Evolutionary conservation across 495 filamentous ascomycete genomes (phyloP), one percentile per base, ranked within the genome.

Genomic region (Astrothelium subdiscretum): DNA sequence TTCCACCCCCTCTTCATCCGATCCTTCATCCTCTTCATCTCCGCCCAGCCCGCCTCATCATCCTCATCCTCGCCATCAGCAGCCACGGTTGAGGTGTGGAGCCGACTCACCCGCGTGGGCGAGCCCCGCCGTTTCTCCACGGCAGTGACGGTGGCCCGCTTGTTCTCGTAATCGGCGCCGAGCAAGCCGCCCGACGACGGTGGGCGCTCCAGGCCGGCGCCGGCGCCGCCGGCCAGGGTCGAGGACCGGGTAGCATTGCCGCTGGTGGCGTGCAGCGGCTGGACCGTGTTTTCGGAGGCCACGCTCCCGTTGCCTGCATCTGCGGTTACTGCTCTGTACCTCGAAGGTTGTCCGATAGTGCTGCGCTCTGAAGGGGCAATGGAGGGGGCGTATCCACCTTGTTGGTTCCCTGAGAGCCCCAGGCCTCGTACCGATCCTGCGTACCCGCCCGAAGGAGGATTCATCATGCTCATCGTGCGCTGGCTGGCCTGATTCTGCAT

Each of bases 331-430:
- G 95, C 92, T 15, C 95, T 85, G 74, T 98, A 98, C n/a, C 94
- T 85, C 38, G 89, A 85, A 27, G 92, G 89, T 57, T 92, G 76
- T 2, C 94, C 95, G 62, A 97, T 80, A 71, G 91, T 97, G 75
- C 90, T 96, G 58, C 94, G 86, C 75, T 98, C 94, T 0, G 89
- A 95, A 3, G 94, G 95, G 3, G 94, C 92, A 61, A 97, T 92
- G 3, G 85, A 88, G 2, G 87, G 77, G 0, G 86, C 78, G 70
- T 90, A 90, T 22, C 82, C 80, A 59, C 73, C 69, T 35, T 60
- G 57, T 8, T 57, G 67, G 10, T 73, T 73, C 20, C 75, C 75
- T 79, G 84, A 82, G 13, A 75, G 69, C 27, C 69, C 74, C 75
- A 83, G 24, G 31, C 65, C 65, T 2, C 42, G 29, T 10, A 63